Percentiles rank a stretch among this genome's conserved stretches.
Evolutionary conservation across 305 asterid genomes (phyloP).

Genomic region (Solanum hybrid): DNA sequence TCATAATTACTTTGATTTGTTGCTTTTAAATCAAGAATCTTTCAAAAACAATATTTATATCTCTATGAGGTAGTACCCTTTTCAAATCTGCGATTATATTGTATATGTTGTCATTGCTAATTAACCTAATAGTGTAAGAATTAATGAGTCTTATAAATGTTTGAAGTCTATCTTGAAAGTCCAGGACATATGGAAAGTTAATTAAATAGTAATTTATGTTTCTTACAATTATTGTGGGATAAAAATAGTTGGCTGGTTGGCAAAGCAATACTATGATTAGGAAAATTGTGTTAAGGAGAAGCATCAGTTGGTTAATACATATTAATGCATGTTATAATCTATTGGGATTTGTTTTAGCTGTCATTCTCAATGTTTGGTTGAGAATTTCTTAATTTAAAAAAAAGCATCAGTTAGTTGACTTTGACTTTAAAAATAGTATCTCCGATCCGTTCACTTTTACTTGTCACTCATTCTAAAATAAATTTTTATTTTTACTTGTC

Average conservation of each 20-base stretch:
- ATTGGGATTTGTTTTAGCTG: neutral
- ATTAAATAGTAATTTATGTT: neutral
- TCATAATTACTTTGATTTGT: neutral
- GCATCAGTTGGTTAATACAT: neutral
- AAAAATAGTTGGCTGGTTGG: neutral
- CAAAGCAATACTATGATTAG: neutral
- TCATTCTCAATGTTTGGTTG: neutral
- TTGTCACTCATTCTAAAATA: no score
- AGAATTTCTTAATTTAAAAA: neutral
- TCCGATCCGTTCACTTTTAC: no score
- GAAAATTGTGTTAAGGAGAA: neutral
- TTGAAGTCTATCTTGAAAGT: neutral
- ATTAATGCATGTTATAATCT: neutral
- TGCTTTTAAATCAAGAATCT: accelerated
- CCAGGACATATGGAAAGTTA: neutral
- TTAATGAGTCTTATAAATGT: neutral
- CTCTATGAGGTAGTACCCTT: neutral
- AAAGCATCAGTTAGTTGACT: neutral
- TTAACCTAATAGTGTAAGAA: neutral
- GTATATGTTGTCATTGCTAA: neutral
- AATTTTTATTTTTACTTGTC: no score
- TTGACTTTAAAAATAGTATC: neutral
- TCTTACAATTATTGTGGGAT: neutral
- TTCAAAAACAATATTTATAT: neutral
- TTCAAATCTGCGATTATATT: neutral